A percentile compares a stretch with the other conserved stretches of the same genome.
Evolutionary conservation across 371 early-diverging fungal genomes (phyloP).

Genomic region (Mortierella polycephala): DNA sequence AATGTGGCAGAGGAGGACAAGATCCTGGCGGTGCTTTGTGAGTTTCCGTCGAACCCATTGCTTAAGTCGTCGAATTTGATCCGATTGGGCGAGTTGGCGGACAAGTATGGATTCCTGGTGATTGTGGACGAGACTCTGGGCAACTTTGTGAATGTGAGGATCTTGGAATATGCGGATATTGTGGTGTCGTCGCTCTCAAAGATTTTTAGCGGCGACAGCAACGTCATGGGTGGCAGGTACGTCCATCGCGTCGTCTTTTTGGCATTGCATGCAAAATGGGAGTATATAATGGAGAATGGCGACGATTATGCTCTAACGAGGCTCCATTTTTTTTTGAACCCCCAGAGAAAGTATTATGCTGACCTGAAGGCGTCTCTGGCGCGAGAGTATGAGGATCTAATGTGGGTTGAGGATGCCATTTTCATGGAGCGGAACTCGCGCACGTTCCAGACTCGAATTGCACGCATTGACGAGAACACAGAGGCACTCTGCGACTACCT

Average conservation of each 20-base stretch:
- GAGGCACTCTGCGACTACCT: conserved; percentile 83
- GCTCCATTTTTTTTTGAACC: conserved; percentile 84
- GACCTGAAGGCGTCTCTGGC: conserved; percentile 64
- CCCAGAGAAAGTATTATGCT: conserved; percentile 68
- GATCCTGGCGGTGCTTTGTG: conserved; percentile 87
- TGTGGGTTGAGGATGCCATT: conserved; percentile 94
- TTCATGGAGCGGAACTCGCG: conserved; percentile 96
- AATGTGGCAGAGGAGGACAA: conserved; percentile 61
- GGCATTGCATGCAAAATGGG: too few species aligned
- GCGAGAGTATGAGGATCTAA: conserved; percentile 77
- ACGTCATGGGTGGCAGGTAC: conserved; percentile 97
- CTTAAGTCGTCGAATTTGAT: conserved; percentile 83
- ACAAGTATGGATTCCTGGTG: conserved; percentile 78
- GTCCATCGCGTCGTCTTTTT: too few species aligned
- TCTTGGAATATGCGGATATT: conserved; percentile 84
- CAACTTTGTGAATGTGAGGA: conserved; percentile 87
- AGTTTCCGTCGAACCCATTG: conserved; percentile 95
- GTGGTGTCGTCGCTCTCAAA: conserved; percentile 95
- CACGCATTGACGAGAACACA: conserved; percentile 80
- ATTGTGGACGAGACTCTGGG: conserved; percentile 96
- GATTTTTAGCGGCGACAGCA: conserved; percentile 93
- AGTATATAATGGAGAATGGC: too few species aligned
- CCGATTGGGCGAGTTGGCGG: conserved; percentile 79
- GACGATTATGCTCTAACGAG: not conserved
- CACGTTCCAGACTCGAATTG: conserved; percentile 79